Conservation (phyloP, 768 basidiomycete genomes). For the Mycena pura region DNA sequence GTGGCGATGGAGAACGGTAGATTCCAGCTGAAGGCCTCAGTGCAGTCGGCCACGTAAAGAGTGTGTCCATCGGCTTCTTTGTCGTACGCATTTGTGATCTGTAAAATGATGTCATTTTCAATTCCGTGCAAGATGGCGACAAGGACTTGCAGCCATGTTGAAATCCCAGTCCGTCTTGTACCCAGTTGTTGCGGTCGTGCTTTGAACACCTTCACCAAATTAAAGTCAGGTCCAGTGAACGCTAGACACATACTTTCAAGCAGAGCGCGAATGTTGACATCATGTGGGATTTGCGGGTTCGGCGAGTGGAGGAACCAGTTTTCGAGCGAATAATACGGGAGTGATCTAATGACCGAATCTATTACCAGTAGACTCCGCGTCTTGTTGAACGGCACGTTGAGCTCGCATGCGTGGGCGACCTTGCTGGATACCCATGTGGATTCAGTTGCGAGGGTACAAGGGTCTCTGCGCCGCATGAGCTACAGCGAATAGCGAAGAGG, state of each 20-base stretch:
- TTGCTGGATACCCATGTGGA: slow-evolving; percentile 23
- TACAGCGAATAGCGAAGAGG: not conserved
- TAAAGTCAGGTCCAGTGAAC: not conserved
- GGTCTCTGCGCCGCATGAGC: slow-evolving; percentile 4
- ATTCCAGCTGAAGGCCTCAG: slow-evolving; percentile 20
- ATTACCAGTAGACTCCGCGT: slow-evolving; percentile 17
- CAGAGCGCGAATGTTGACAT: slow-evolving; percentile 31
- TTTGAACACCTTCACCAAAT: slow-evolving; percentile 1
- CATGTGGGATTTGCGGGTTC: slow-evolving; percentile 28
- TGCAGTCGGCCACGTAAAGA: slow-evolving; percentile 13
- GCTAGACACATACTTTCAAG: slow-evolving; percentile 10
- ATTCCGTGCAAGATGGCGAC: too few species aligned
- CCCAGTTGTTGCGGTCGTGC: slow-evolving; percentile 1
- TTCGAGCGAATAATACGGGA: slow-evolving; percentile 20
- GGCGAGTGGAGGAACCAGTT: slow-evolving; percentile 26
- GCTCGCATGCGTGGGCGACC: slow-evolving; percentile 19
- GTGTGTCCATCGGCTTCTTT: slow-evolving; percentile 27
- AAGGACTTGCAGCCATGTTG: slow-evolving; percentile 20
- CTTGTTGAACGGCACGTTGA: slow-evolving; percentile 22
- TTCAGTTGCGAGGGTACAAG: slow-evolving; percentile 14
- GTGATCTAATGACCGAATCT: slow-evolving; percentile 16
- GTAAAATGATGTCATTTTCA: not conserved
- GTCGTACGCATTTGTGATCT: slow-evolving; percentile 24
- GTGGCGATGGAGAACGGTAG: slow-evolving; percentile 24
- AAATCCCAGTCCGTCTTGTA: slow-evolving; percentile 28